phyloP scores from a whole-genome alignment of 768 basidiomycete genomes.

The Kwoniella sp. region DNA sequence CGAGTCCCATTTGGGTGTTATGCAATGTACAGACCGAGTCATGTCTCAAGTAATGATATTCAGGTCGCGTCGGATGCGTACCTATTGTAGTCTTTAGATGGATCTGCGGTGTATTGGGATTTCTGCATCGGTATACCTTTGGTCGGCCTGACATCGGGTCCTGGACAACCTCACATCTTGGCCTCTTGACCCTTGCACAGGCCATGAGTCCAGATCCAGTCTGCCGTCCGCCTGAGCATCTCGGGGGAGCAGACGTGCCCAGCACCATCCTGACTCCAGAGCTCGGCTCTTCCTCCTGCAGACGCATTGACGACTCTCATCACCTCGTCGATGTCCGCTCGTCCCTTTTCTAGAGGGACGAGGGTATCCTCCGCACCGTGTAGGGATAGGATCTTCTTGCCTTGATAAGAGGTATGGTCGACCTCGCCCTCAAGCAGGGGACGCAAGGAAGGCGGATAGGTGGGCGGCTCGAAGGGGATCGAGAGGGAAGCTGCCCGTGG shows the following conservation, averaged over 20 bases:
- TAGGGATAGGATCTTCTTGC: slow-evolving; percentile 69
- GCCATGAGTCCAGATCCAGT: slow-evolving; percentile 46
- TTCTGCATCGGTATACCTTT: background rate
- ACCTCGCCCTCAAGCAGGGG: slow-evolving; percentile 55
- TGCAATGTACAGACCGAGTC: background rate
- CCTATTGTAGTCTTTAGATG: too few relatives aligned
- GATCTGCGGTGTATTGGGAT: too few relatives aligned
- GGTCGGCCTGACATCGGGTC: background rate
- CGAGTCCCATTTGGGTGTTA: background rate
- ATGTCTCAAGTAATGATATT: too few relatives aligned
- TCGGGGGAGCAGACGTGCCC: slow-evolving; percentile 62
- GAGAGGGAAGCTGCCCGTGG: slow-evolving; percentile 53
- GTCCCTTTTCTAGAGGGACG: slow-evolving; percentile 63
- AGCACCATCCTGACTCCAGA: slow-evolving; percentile 57
- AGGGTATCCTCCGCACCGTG: slow-evolving; percentile 63
- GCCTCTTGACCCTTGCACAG: slow-evolving; percentile 7
- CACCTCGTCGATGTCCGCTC: slow-evolving; percentile 59
- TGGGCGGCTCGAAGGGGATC: slow-evolving; percentile 56
- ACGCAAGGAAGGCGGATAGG: slow-evolving; percentile 56
- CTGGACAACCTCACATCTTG: background rate
- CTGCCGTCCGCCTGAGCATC: slow-evolving; percentile 57
- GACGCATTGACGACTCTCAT: slow-evolving; percentile 53
- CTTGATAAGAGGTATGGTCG: slow-evolving; percentile 56
- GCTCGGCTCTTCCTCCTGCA: slow-evolving; percentile 57
- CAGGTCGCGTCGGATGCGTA: too few relatives aligned